Evolutionary conservation across 768 basidiomycete species (phyloP).

Genomic region (Solioccasus polychromus): DNA sequence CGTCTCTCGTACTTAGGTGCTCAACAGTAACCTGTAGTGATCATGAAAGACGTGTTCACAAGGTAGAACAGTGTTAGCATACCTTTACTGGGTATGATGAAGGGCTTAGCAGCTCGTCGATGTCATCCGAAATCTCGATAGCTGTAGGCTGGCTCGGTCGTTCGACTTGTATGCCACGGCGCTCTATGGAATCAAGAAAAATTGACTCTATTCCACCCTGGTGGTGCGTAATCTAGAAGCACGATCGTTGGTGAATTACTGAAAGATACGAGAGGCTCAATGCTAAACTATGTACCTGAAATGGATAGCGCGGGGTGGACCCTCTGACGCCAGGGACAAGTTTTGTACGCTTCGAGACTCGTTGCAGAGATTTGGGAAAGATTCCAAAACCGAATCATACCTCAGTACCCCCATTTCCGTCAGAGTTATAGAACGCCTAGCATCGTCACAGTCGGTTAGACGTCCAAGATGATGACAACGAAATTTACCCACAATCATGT

Average conservation of each 20-base stretch:
- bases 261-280: too few species aligned
- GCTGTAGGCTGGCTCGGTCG: constrained; percentile 29
- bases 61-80: neutral
- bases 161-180: constrained; percentile 30
- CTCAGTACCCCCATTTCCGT: constrained; percentile 55
- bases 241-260: too few species aligned
- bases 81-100: constrained; percentile 26
- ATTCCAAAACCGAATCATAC: neutral
- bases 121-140: constrained; percentile 33
- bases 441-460: too few species aligned
- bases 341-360: constrained; percentile 50
- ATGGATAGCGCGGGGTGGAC: constrained; percentile 62
- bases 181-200: constrained; percentile 35
- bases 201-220: constrained; percentile 37
- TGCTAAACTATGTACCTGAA: constrained; percentile 45
- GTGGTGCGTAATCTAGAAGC: constrained; percentile 28
- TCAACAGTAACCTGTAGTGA: constrained; percentile 17
- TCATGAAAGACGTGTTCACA: too few species aligned
- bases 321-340: constrained; percentile 58
- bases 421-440: constrained; percentile 78
- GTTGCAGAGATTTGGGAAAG: neutral
- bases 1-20: constrained; percentile 20
- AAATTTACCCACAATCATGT: constrained; percentile 51
- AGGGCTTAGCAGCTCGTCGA: constrained; percentile 31
- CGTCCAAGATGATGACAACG: neutral